Percentiles rank a stretch among this genome's conserved stretches.
phyloP scores from a whole-genome alignment of 176 grass and related monocot genomes.

The Musa schizocarpa region DNA sequence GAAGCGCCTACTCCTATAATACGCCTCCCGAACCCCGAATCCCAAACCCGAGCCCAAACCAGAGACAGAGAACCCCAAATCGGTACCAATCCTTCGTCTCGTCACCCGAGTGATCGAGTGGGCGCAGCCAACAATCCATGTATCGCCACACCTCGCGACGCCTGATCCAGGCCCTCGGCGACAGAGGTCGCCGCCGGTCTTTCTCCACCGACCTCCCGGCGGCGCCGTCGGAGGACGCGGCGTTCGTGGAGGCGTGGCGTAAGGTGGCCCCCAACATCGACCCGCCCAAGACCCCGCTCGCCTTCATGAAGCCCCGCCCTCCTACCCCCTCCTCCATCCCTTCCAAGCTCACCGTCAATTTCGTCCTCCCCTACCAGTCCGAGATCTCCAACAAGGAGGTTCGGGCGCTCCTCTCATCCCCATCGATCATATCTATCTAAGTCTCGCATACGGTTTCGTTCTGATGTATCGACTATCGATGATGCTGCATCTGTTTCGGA shows the following conservation, averaged over 20 bases:
- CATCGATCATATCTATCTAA: not conserved
- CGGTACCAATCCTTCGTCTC: too few relatives aligned
- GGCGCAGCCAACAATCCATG: not conserved
- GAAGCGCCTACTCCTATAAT: too few relatives aligned
- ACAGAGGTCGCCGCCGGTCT: not conserved
- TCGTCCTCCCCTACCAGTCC: conserved; percentile 4
- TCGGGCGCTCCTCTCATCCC: not conserved
- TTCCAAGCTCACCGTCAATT: conserved; percentile 7
- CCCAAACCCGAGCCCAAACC: too few relatives aligned
- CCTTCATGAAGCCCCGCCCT: conserved; percentile 3
- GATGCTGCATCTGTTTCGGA: too few relatives aligned
- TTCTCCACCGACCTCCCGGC: not conserved
- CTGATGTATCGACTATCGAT: too few relatives aligned
- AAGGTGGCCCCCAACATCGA: conserved; percentile 8
- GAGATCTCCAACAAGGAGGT: conserved; percentile 9
- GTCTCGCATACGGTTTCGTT: not conserved
- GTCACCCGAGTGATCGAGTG: too few relatives aligned
- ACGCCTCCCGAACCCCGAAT: too few relatives aligned
- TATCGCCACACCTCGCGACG: not conserved
- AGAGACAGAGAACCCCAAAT: too few relatives aligned
- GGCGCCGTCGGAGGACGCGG: not conserved
- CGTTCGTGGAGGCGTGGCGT: conserved; percentile 4
- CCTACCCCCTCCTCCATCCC: not conserved
- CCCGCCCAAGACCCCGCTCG: not conserved
- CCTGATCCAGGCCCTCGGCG: not conserved